A percentile compares a stretch with the other conserved stretches of the same genome.
Evolutionary conservation across 768 basidiomycete genomes (phyloP).

Genomic region (Leccinum incarnatum): DNA sequence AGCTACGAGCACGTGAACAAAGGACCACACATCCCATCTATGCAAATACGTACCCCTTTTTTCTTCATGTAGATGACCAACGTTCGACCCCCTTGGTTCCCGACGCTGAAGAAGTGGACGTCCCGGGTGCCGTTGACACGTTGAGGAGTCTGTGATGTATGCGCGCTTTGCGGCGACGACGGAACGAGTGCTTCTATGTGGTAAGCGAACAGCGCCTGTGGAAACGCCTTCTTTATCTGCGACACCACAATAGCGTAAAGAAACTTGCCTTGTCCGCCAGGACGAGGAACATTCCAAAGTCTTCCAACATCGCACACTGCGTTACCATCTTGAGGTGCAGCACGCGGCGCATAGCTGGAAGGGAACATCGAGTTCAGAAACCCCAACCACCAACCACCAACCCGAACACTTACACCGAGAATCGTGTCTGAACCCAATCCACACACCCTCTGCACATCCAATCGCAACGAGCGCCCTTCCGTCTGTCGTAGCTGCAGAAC

Average conservation of each 20-base stretch:
- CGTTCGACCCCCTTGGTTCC: slow-evolving; percentile 81
- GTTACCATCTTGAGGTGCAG: slow-evolving; percentile 92
- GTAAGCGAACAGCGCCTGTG: slow-evolving; percentile 83
- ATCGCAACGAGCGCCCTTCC: slow-evolving; percentile 86
- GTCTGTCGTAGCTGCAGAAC: slow-evolving; percentile 67
- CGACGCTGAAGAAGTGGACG: slow-evolving; percentile 95
- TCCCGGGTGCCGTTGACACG: slow-evolving; percentile 89
- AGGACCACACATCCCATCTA: slow-evolving; percentile 4
- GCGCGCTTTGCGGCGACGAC: slow-evolving; percentile 65
- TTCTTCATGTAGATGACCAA: slow-evolving; percentile 95
- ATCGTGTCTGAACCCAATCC: slow-evolving; percentile 91
- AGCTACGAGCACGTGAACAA: slow-evolving; percentile 37
- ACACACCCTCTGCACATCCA: slow-evolving; percentile 93
- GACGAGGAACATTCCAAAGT: slow-evolving; percentile 95
- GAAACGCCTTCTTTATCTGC: background rate
- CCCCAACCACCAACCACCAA: background rate
- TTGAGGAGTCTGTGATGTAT: slow-evolving; percentile 79
- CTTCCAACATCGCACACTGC: slow-evolving; percentile 93
- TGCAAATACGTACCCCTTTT: slow-evolving; percentile 58
- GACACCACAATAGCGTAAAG: background rate
- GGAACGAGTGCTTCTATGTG: slow-evolving; percentile 97
- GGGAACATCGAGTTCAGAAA: slow-evolving; percentile 8
- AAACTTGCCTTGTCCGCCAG: slow-evolving; percentile 78
- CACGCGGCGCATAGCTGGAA: slow-evolving; percentile 83
- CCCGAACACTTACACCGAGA: slow-evolving; percentile 57